phyloP scores from a whole-genome alignment of 208 protist species.

The Crithidia fasciculata region DNA sequence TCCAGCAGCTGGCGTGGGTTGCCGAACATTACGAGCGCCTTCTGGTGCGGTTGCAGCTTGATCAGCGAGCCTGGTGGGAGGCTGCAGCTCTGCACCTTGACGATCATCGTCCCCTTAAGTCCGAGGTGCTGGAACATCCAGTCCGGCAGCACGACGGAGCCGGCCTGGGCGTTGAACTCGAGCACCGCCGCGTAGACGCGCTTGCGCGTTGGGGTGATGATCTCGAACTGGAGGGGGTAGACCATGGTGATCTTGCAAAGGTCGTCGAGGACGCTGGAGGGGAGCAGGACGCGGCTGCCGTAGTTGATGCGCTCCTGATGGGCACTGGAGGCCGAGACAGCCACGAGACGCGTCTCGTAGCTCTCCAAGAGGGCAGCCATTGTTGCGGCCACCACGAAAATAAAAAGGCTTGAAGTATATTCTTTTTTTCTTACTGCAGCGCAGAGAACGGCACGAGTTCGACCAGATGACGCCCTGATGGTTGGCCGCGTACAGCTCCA shows the following conservation, averaged over 20 bases:
- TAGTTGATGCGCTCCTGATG: slow-evolving; percentile 61
- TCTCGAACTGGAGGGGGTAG: slow-evolving; percentile 93
- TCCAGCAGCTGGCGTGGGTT: slow-evolving; percentile 95
- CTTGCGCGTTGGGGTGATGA: slow-evolving; percentile 47
- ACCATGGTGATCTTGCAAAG: slow-evolving; percentile 79
- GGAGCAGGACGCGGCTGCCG: slow-evolving; percentile 88
- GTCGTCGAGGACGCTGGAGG: slow-evolving; percentile 73
- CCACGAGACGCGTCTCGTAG: slow-evolving; percentile 40
- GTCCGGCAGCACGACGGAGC: slow-evolving; percentile 87
- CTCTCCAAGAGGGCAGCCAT: slow-evolving; percentile 23
- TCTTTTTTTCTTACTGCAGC: background rate
- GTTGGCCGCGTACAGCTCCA: too few species aligned
- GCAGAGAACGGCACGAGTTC: background rate
- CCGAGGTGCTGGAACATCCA: slow-evolving; percentile 94
- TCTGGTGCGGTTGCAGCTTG: slow-evolving; percentile 92
- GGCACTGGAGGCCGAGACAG: slow-evolving; percentile 38
- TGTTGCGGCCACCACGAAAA: background rate
- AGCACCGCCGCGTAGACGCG: slow-evolving; percentile 88
- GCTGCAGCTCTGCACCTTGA: slow-evolving; percentile 77
- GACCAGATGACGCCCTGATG: too few species aligned
- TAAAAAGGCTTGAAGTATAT: background rate
- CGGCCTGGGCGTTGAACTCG: slow-evolving; percentile 93
- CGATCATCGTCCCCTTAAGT: slow-evolving; percentile 53
- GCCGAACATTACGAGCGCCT: slow-evolving; percentile 91
- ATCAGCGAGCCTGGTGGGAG: slow-evolving; percentile 87